Percentiles rank a stretch among this genome's conserved stretches.
These are phyloP conservation scores for Aegle marmelos DNA, from an alignment of 345 rosid species.

Conservation along the genomic window DNA sequence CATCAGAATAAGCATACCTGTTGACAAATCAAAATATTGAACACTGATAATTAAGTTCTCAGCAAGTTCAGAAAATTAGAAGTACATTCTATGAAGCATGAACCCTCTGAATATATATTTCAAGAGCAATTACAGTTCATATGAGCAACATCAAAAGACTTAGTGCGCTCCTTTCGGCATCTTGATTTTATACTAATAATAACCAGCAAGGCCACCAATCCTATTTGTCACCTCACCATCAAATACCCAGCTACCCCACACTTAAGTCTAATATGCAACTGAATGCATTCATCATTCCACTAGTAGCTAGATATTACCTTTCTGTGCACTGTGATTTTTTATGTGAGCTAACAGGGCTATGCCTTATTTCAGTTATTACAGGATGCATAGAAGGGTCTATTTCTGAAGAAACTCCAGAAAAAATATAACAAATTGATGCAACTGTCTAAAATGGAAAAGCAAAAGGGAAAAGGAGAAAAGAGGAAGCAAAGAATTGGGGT, in stretches of 20 bases:
- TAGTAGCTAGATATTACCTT: neutral
- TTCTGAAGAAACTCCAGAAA: neutral
- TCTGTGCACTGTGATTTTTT: neutral
- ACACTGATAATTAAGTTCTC: neutral
- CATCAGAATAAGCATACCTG: conserved; percentile 83
- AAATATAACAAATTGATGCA: neutral
- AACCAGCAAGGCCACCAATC: neutral
- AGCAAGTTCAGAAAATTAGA: neutral
- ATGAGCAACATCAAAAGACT: neutral
- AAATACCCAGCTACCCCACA: neutral
- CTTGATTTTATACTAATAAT: neutral
- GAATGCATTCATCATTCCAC: neutral
- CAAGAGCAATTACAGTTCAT: neutral
- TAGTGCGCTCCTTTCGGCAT: neutral
- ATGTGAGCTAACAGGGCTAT: neutral
- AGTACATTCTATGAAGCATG: neutral
- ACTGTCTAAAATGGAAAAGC: too few relatives aligned
- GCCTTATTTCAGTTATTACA: neutral
- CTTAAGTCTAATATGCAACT: neutral
- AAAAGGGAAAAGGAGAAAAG: too few relatives aligned
- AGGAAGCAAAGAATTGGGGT: neutral
- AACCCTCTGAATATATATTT: neutral
- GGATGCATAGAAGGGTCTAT: neutral
- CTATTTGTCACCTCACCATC: neutral
- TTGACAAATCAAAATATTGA: conserved; percentile 1